A percentile compares a stretch with the other conserved stretches of the same genome.
Evolutionary conservation across 805 yeast species (phyloP).

Genomic region (Yueomyces sp.): DNA sequence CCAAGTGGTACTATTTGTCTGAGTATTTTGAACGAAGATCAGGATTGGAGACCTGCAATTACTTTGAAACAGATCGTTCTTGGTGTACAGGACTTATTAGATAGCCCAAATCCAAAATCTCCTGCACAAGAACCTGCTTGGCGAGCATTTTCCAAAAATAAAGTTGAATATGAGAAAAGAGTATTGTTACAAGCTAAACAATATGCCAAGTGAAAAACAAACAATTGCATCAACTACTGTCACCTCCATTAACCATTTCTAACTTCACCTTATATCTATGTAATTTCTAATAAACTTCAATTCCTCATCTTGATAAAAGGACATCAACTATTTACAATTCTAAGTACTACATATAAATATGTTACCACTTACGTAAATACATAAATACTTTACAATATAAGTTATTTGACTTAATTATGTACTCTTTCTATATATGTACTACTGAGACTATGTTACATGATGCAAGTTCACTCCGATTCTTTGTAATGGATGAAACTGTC

Average conservation of each 20-base stretch:
- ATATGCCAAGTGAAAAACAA: constrained; percentile 33
- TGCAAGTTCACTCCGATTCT: constrained; percentile 25
- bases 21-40: constrained; percentile 83
- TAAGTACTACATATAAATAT: no score
- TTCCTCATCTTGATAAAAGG: no score
- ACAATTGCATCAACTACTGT: no score
- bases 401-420: no score
- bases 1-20: constrained; percentile 96
- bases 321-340: no score
- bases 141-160: constrained; percentile 67
- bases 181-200: constrained; percentile 71
- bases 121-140: constrained; percentile 98
- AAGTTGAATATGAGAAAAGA: constrained; percentile 54
- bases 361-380: no score
- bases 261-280: no score
- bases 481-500: constrained; percentile 73
- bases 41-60: constrained; percentile 97
- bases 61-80: constrained; percentile 77
- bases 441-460: background rate
- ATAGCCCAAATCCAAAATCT: constrained; percentile 83
- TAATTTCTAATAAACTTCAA: no score
- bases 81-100: constrained; percentile 85
- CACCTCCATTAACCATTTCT: no score
- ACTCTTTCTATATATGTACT: no score
- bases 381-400: no score